Percentiles rank a stretch among this genome's conserved stretches.
Evolutionary conservation across 1,284 basidiomycete genomes (phyloP).

Genomic region (Fomitopsis palustris): DNA sequence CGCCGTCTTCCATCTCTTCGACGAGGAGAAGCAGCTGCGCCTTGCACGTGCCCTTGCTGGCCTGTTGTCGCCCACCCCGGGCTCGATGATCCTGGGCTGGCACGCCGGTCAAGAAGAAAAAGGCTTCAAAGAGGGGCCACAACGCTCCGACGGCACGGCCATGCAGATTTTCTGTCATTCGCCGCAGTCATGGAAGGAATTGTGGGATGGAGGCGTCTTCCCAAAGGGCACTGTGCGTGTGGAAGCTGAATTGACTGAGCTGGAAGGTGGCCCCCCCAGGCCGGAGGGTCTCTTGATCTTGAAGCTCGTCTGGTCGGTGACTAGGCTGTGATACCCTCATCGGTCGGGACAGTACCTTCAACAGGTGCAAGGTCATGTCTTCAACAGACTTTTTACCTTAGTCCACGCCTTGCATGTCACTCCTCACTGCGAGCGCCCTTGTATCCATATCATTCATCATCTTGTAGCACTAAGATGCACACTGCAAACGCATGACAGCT

Average conservation of each 20-base stretch:
- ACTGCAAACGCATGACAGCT: not conserved
- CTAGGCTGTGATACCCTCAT: not conserved
- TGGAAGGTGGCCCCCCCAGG: not conserved
- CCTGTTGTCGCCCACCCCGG: conserved; percentile 32
- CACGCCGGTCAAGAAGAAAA: conserved; percentile 23
- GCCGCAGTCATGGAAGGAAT: conserved; percentile 36
- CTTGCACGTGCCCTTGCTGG: conserved; percentile 35
- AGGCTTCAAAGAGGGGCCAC: conserved; percentile 12
- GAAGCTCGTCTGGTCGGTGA: not conserved
- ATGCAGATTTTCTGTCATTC: conserved; percentile 27
- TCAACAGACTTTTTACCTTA: not conserved
- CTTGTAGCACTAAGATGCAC: not conserved
- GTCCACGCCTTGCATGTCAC: not conserved
- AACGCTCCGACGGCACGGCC: conserved; percentile 8
- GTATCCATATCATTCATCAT: not conserved
- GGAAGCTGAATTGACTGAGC: conserved; percentile 17
- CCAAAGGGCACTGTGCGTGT: conserved; percentile 34
- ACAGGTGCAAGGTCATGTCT: not conserved
- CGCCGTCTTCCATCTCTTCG: conserved; percentile 46
- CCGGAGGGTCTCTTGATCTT: not conserved
- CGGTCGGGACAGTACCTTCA: not conserved
- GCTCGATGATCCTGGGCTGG: conserved; percentile 30
- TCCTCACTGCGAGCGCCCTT: not conserved
- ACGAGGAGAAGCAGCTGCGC: conserved; percentile 34
- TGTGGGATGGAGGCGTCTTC: conserved; percentile 43